Percentiles rank a stretch among this genome's conserved stretches.
phyloP scores from a whole-genome alignment of 2,329 filamentous ascomycete genomes.

The Teratosphaeria zuluensis region DNA sequence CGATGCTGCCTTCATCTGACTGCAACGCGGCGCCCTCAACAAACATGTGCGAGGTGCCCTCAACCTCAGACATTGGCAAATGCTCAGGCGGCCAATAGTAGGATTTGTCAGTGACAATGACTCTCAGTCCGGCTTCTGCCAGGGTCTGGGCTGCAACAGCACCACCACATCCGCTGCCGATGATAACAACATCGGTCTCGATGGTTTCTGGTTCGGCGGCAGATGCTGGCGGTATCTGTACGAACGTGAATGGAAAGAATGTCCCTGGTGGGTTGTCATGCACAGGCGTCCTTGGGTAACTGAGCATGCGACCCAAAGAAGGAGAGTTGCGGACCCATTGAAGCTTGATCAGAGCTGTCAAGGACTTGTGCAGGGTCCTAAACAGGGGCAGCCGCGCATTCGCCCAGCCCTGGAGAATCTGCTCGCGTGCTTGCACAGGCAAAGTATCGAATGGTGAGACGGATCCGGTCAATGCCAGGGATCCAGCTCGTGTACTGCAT shows the following conservation, averaged over 20 bases:
- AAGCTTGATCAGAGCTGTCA: slow-evolving; percentile 47
- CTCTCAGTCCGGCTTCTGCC: slow-evolving; percentile 62
- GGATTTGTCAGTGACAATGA: slow-evolving; percentile 74
- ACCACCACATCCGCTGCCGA: slow-evolving; percentile 81
- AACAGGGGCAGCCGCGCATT: slow-evolving; percentile 47
- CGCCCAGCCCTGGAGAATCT: slow-evolving; percentile 55
- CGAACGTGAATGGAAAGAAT: slow-evolving; percentile 49
- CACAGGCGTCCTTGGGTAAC: slow-evolving; percentile 48
- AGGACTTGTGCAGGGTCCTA: slow-evolving; percentile 45
- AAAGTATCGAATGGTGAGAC: slow-evolving; percentile 53
- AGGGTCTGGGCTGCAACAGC: slow-evolving; percentile 73
- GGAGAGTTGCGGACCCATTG: slow-evolving; percentile 48
- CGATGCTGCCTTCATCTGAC: slow-evolving; percentile 43
- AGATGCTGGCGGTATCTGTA: slow-evolving; percentile 42
- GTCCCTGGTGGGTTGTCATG: slow-evolving; percentile 42
- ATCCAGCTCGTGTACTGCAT: slow-evolving; percentile 50
- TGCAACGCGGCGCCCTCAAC: slow-evolving; percentile 54
- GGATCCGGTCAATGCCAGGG: slow-evolving; percentile 58
- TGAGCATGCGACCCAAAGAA: slow-evolving; percentile 45
- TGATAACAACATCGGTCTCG: slow-evolving; percentile 71
- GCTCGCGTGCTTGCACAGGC: slow-evolving; percentile 49
- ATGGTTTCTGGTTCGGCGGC: slow-evolving; percentile 45
- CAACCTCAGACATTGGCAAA: slow-evolving; percentile 61
- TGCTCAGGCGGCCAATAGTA: slow-evolving; percentile 65
- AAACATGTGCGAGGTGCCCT: slow-evolving; percentile 55